Percentiles rank a stretch among this genome's conserved stretches.
These are phyloP conservation scores for Cucumis sativus DNA, from an alignment of 306 rosid species.

Conservation along the genomic window Cucumber_9930_V3 NC_026658.2:23992001-23992500, in stretches of 20 bases:
- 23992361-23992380: conserved; percentile 44
- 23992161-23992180: conserved; percentile 63
- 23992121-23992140: conserved; percentile 54
- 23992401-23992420: not conserved
- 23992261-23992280: conserved; percentile 3
- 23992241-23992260: conserved; percentile 5
- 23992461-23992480: not conserved
- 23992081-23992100: not conserved
- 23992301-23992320: not conserved
- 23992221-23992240: not conserved
- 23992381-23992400: conserved; percentile 36
- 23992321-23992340: conserved; percentile 16
- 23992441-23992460: not conserved
- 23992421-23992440: not conserved
- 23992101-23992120: conserved; percentile 53
- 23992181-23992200: conserved; percentile 59
- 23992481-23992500: conserved; percentile 8
- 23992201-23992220: conserved; percentile 44
- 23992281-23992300: not conserved
- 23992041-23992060: not conserved
- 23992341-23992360: conserved; percentile 38
- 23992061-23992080: not conserved
- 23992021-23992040: not conserved
- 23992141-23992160: conserved; percentile 56
- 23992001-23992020: not conserved